Base-by-base conservation (phyloP, 371 early-diverging fungal genomes). In the Syncephalastrum contaminatum region DNA sequence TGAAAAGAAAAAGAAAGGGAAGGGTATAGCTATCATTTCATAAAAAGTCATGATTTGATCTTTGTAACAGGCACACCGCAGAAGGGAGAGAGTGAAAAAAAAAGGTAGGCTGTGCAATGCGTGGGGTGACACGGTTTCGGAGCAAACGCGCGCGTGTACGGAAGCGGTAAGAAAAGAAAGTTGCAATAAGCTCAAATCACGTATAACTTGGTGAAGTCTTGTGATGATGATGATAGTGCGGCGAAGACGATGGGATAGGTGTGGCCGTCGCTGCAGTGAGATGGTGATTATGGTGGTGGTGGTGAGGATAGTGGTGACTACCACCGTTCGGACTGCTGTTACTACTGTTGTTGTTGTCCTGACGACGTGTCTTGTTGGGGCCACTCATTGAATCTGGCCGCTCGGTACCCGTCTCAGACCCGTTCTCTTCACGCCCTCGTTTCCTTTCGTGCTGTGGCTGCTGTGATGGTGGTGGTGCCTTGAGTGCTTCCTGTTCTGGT, bases 281-380 rank as follows among this genome's bases (percentile, higher is more conserved):
- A 8, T 48, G 49, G 8, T 24, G 49, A n/a, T 4, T 27, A 36
- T 25, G 49, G 30, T 25, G 49, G 25, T 48, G 25, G 13, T 24
- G 25, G 14, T 24, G 49, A n/a, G 24, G 49, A 25, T 48, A 48
- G 25, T 48, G 48, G 20, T 48, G 20, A 13, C 5, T 19, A 21
- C 8, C 5, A 10, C 36, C 36, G 12, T 30, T 30, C 36, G 36
- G 36, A 30, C 10, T 30, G 36, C 36, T 51, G 41, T 51, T 15
- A 12, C 16, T 22, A 21, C 7, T 24, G 48, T 16, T 56, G 22
- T 18, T 12, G 40, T 41, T 60, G 55, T 58, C 51, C 16, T 53
- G 62, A 39, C 62, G 62, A 39, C 54, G 63, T 44, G 36, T 48
- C 53, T 62, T 56, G 13, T 21, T 39, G 36, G 36, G 36, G 10